Conservation (phyloP, 192 early-diverging fungal genomes). For the Dissophora globulifera region DNA sequence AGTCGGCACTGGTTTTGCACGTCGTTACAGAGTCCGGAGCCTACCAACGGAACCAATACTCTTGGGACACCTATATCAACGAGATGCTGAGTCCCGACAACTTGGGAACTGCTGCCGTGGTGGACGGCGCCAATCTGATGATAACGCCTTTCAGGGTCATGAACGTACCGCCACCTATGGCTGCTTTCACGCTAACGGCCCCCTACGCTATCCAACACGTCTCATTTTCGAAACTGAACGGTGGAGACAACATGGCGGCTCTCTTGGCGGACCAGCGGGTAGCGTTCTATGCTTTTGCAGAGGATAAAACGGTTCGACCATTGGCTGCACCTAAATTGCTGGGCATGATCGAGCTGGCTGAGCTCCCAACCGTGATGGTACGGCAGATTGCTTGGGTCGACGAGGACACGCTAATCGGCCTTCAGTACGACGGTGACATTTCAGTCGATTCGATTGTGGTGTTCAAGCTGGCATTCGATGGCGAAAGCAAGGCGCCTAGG, state of each 20-base stretch:
- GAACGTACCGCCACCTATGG: conserved; percentile 98
- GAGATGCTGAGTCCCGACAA: conserved; percentile 34
- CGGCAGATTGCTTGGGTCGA: conserved; percentile 80
- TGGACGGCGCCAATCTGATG: conserved; percentile 54
- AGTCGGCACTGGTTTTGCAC: conserved; percentile 73
- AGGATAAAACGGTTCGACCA: conserved; percentile 19
- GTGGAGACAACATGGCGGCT: conserved; percentile 78
- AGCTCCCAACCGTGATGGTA: conserved; percentile 21
- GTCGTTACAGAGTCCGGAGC: conserved; percentile 58
- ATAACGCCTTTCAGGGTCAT: conserved; percentile 83
- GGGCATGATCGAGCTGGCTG: conserved; percentile 53
- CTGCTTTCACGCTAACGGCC: conserved; percentile 53
- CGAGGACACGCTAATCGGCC: conserved; percentile 61
- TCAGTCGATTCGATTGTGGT: conserved; percentile 52
- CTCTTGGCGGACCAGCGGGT: conserved; percentile 68
- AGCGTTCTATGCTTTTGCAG: conserved; percentile 50
- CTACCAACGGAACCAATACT: conserved; percentile 44
- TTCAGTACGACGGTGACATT: conserved; percentile 58
- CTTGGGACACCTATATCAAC: conserved; percentile 45
- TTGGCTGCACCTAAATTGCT: conserved; percentile 39
- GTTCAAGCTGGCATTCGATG: conserved; percentile 55
- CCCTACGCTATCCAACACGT: conserved; percentile 63
- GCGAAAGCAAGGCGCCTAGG: conserved; percentile 23
- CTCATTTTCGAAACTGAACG: conserved; percentile 68
- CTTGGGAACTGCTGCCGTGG: conserved; percentile 21